Evolutionary conservation across 2,329 filamentous ascomycete genomes (phyloP).

Genomic region (Aspergillus ruber): DNA sequence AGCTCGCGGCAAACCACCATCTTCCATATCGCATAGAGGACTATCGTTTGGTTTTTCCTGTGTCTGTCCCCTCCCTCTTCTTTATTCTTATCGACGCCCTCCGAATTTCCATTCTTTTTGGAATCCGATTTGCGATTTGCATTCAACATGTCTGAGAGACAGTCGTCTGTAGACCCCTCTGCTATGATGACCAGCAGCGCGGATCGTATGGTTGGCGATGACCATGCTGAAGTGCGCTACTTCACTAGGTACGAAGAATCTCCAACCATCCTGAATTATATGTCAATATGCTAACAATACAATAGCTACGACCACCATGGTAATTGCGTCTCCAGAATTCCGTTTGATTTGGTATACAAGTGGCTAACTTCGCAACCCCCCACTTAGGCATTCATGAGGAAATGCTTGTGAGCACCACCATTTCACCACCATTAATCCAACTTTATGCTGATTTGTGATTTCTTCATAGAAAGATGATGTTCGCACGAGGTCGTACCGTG

Average conservation of each 20-base stretch:
- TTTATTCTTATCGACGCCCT: not conserved
- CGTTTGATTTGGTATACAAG: slow-evolving; percentile 11
- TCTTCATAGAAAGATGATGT: slow-evolving; percentile 86
- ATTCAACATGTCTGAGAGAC: slow-evolving; percentile 7
- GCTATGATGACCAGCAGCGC: slow-evolving; percentile 35
- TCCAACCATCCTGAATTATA: not conserved
- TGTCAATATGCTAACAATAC: slow-evolving; percentile 11
- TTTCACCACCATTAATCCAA: not conserved
- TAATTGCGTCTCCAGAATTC: slow-evolving; percentile 42
- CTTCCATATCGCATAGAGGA: not conserved
- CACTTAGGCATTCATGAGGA: slow-evolving; percentile 84
- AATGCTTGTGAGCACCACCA: slow-evolving; percentile 71
- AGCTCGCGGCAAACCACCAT: slow-evolving; percentile 12
- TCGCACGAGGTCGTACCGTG: slow-evolving; percentile 91
- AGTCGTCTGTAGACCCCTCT: slow-evolving; percentile 15
- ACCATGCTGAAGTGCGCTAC: slow-evolving; percentile 97
- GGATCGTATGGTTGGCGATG: slow-evolving; percentile 55
- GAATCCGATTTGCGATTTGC: not conserved
- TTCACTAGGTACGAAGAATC: slow-evolving; percentile 73
- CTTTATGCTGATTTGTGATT: slow-evolving; percentile 2
- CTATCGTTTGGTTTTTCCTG: not conserved
- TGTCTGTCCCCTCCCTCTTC: not conserved
- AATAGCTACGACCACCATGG: slow-evolving; percentile 95
- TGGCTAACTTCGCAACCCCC: slow-evolving; percentile 23
- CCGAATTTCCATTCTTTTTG: not conserved